phyloP scores from a whole-genome alignment of 202 grass and related monocot genomes.

The Zizania palustris region DNA sequence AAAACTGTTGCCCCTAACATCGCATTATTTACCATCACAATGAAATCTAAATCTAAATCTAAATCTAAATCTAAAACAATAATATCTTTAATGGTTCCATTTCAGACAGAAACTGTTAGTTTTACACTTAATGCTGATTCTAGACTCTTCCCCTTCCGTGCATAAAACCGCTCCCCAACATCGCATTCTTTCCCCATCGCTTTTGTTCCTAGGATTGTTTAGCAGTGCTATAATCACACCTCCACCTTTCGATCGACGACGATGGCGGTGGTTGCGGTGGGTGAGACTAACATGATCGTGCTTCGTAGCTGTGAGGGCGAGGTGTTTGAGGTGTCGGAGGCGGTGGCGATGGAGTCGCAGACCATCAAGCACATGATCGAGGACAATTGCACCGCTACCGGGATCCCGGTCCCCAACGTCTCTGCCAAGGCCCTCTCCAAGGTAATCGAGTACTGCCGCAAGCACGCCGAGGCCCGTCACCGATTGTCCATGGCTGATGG shows the following conservation, averaged over 20 bases:
- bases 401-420: conserved; percentile 85
- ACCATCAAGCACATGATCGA: conserved; percentile 81
- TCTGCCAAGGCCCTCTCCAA: conserved; percentile 55
- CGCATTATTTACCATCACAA: too few species aligned
- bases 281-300: conserved; percentile 31
- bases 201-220: too few species aligned
- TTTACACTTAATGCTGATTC: too few species aligned
- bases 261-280: conserved; percentile 34
- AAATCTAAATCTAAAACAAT: too few species aligned
- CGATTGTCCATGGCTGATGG: not conserved
- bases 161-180: too few species aligned
- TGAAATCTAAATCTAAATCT: too few species aligned
- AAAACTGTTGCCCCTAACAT: too few species aligned
- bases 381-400: conserved; percentile 57
- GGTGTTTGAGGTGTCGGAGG: conserved; percentile 59
- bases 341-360: conserved; percentile 66
- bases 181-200: too few species aligned
- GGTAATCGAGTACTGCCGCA: conserved; percentile 78
- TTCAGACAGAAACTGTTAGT: too few species aligned
- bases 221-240: too few species aligned
- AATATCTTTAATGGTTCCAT: too few species aligned
- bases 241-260: not conserved
- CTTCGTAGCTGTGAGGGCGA: conserved; percentile 62
- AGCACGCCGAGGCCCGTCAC: conserved; percentile 49
- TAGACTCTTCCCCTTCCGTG: too few species aligned